A percentile compares a stretch with the other conserved stretches of the same genome.
These are phyloP conservation scores for Crassisporium funariophilum DNA, from an alignment of 768 basidiomycete genomes.

Conservation along the genomic window DNA sequence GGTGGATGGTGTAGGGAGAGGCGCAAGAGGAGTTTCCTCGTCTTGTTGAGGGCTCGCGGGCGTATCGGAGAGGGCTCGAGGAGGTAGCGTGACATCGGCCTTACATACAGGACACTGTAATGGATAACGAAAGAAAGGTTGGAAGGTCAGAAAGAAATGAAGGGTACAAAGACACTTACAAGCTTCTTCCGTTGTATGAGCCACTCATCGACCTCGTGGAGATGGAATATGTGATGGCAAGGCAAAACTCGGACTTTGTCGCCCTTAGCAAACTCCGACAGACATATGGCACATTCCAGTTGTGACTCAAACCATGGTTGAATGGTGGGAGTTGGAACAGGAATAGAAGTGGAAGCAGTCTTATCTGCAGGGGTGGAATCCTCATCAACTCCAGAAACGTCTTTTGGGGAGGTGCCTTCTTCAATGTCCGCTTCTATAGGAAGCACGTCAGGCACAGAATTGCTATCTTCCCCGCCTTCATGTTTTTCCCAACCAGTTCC, in stretches of 20 bases:
- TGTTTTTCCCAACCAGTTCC: slow-evolving; percentile 82
- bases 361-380: slow-evolving; percentile 23
- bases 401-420: slow-evolving; percentile 30
- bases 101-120: slow-evolving; percentile 89
- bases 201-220: slow-evolving; percentile 91
- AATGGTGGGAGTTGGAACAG: slow-evolving; percentile 28
- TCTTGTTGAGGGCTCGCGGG: slow-evolving; percentile 10
- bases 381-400: slow-evolving; percentile 11
- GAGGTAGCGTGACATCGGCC: slow-evolving; percentile 82
- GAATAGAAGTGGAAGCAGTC: slow-evolving; percentile 44
- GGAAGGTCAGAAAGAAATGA: slow-evolving; percentile 5
- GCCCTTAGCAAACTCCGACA: slow-evolving; percentile 82
- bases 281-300: slow-evolving; percentile 90
- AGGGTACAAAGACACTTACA: slow-evolving; percentile 46
- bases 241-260: slow-evolving; percentile 91
- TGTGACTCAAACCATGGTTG: slow-evolving; percentile 82
- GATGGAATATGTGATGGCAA: slow-evolving; percentile 94
- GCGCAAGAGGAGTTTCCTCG: slow-evolving; percentile 8
- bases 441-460: slow-evolving; percentile 21
- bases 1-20: slow-evolving; percentile 20
- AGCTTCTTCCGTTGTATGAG: slow-evolving; percentile 90
- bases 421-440: slow-evolving; percentile 42
- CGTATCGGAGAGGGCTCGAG: slow-evolving; percentile 16
- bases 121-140: slow-evolving; percentile 3
- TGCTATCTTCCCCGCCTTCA: slow-evolving; percentile 41